Evolutionary conservation across 257 asterid genomes (phyloP), one percentile per base, ranked within the genome.

Genomic region (Fraxinus quadrangulata): DNA sequence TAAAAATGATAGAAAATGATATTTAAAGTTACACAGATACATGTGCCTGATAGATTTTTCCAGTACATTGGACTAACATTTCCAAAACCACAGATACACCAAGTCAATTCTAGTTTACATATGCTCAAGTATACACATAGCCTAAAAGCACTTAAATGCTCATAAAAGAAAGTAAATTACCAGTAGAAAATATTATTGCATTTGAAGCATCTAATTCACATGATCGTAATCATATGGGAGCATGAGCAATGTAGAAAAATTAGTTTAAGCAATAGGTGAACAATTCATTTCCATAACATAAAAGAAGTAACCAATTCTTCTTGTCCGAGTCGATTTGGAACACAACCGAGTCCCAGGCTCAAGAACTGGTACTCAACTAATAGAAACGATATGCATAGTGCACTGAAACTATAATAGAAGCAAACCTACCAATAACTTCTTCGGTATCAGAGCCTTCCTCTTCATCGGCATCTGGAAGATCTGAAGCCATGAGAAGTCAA

Each of bases 401-500:
- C 30, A 74, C 67, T 66, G 66, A 73, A 76, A 70, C 6, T 75
- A 73, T 51, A 68, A 75, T 51, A 83, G 74, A 67, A 74, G 42
- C 71, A 67, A 76, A 79, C 86, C 7, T 79, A 87, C 89, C 94
- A 26, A 67, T 24, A 30, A 45, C 84, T 70, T 78, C 88, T 77
- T 85, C 97, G 51, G 85, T 82, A 80, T 84, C 97, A 28, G 92
- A 87, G 73, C 83, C 89, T 66, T 82, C 97, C 71, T 84, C 97
- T 42, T 79, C 97, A 70, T 91, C 96, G 0, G 88, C 96, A 19
- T 92, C 96, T 1, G 97, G 96, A 76, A 94, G 97, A 78, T 92
- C 98, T 94, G 88, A 73, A 83, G 61, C 75, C 83, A 77, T 67
- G 70, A 24, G 67, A 77, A 78, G 73, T 63, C 40, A 69, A 77